Evolutionary conservation across 1,284 basidiomycete species (phyloP).

Genomic region (Puccinia sorghi): DNA sequence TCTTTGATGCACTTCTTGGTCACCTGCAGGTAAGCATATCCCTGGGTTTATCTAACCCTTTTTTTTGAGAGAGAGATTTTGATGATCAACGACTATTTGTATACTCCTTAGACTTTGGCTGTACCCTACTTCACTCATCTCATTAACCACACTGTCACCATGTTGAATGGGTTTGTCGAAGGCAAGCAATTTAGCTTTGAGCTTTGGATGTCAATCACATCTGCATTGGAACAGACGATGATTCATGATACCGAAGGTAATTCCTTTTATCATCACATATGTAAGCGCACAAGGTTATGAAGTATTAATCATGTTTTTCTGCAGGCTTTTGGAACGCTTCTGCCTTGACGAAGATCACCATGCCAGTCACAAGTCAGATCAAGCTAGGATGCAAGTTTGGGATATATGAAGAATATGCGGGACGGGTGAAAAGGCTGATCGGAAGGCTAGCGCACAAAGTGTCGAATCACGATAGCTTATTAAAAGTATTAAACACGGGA

Average conservation of each 20-base stretch:
- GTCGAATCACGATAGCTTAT: conserved; percentile 79
- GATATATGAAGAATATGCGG: conserved; percentile 62
- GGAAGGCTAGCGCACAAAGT: conserved; percentile 69
- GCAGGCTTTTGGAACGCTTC: conserved; percentile 56
- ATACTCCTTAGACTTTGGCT: conserved; percentile 34
- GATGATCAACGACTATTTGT: not conserved
- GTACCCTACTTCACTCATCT: conserved; percentile 56
- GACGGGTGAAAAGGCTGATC: conserved; percentile 65
- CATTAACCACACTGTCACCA: conserved; percentile 55
- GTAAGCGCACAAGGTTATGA: not conserved
- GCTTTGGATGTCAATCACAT: conserved; percentile 38
- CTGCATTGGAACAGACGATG: conserved; percentile 29
- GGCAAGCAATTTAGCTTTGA: conserved; percentile 26
- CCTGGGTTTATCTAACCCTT: not conserved
- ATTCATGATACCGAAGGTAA: conserved; percentile 45
- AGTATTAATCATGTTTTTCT: conserved; percentile 11
- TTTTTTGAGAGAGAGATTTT: not conserved
- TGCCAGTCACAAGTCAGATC: conserved; percentile 54
- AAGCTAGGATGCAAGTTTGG: conserved; percentile 50
- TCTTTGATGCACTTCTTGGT: conserved; percentile 33
- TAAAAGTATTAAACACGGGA: conserved; percentile 65
- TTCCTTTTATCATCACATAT: not conserved
- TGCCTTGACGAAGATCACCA: conserved; percentile 54
- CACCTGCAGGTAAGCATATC: conserved; percentile 34
- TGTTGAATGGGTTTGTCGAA: conserved; percentile 51